Base-by-base conservation (phyloP, 2,329 filamentous ascomycete genomes). In the Trichoderma sp. region DNA sequence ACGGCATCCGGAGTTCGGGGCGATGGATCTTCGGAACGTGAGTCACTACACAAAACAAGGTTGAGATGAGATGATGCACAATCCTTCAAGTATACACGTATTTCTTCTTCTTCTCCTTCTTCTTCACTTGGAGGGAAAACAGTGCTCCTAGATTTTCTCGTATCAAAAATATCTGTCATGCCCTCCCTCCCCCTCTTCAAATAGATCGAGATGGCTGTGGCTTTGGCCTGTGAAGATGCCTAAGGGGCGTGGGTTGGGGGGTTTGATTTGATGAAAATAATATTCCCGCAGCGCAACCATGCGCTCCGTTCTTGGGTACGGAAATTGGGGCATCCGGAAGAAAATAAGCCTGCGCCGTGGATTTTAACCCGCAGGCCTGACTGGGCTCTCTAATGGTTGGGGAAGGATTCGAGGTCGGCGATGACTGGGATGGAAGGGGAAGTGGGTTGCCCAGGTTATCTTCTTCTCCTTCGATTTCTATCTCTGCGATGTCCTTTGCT, bases 261-360 rank as follows among this genome's bases (percentile, higher is more conserved):
- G 7, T 33, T 71, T 71, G 68, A 71, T 71, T 71, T 31, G 68
- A 71, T 71, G 68, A 45, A 71, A 71, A 63, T 71, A 33, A 35
- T 71, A 71, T 71, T 63, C 38, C 68, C 68, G 50, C 18, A 71
- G 35, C 38, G 56, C 56, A 41, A 24, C n/a, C 35, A 53, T 68
- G 62, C 12, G 31, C 21, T 59, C 27, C 60, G 66, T 27, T 24
- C 21, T 56, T 56, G 50, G 50, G 50, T 24, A 35, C 66, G 66
- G 66, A 59, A 35, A 68, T 68, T 59, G 14, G 29, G 14, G n/a
- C 66, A 4, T 16, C 66, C 66, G 45, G 31, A 38, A 35, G 16
- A 33, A 33, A 35, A 35, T 56, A 33, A 29, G 21, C 45, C 27
- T 50, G 38, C 64, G 24, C 27, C 9, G 18, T 29, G 64, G 24